These are phyloP conservation scores for Boletus sp. DNA, from an alignment of 768 basidiomycete genomes.

Conservation along the genomic window DNA sequence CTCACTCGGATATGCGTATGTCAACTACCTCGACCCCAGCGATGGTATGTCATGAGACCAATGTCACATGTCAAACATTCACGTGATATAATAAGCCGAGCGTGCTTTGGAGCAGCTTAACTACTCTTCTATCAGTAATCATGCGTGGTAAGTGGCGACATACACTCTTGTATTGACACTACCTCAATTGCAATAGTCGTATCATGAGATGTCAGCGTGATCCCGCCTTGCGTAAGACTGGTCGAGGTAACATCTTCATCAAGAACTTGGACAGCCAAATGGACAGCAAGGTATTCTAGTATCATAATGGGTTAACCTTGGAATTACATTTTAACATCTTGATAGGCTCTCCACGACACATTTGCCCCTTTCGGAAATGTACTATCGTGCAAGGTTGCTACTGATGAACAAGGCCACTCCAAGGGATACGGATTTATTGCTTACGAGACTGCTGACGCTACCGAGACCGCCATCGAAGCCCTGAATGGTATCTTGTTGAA, in stretches of 20 bases:
- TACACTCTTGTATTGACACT: not conserved
- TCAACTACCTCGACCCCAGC: constrained; percentile 94
- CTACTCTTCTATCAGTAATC: constrained; percentile 98
- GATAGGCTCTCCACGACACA: constrained; percentile 95
- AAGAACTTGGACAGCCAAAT: constrained; percentile 97
- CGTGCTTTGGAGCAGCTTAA: constrained; percentile 98
- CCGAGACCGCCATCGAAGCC: constrained; percentile 93
- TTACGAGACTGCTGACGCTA: constrained; percentile 98
- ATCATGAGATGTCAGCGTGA: constrained; percentile 99
- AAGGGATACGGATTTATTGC: constrained; percentile 99
- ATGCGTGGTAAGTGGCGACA: constrained; percentile 71
- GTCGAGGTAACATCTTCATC: constrained; percentile 99
- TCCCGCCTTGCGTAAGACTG: constrained; percentile 98
- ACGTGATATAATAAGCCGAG: constrained; percentile 59
- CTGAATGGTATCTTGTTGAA: constrained; percentile 99
- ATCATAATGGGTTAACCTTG: not conserved
- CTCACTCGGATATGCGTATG: constrained; percentile 99
- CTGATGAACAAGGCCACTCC: constrained; percentile 91
- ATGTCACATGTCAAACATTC: not conserved
- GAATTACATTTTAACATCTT: not conserved
- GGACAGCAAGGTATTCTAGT: constrained; percentile 80
- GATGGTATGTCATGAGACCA: constrained; percentile 63
- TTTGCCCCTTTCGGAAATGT: constrained; percentile 99
- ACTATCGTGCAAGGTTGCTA: constrained; percentile 98
- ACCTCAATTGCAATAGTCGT: constrained; percentile 51